A percentile compares a stretch with the other conserved stretches of the same genome.
Evolutionary conservation across 2,329 filamentous ascomycete genomes (phyloP).

Genomic region (Scytalidium sp.): DNA sequence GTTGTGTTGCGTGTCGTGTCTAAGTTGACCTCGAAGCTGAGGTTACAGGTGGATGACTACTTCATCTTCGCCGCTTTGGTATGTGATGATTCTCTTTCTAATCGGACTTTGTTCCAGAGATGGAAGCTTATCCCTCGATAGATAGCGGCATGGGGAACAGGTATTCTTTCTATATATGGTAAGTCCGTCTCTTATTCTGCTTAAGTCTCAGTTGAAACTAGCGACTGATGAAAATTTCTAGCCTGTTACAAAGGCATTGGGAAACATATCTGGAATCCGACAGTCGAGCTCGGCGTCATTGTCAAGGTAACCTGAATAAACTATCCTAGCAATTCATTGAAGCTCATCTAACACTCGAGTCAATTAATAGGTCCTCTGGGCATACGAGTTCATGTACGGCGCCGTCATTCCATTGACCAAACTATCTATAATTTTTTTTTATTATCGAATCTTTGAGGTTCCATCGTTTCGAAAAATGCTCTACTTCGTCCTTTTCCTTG

Average conservation of each 20-base stretch:
- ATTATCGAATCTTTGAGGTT: conserved; percentile 5
- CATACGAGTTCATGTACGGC: conserved; percentile 4
- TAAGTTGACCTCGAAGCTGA: background rate
- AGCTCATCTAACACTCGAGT: background rate
- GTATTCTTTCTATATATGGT: background rate
- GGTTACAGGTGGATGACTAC: background rate
- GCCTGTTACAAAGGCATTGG: background rate
- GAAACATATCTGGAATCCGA: background rate
- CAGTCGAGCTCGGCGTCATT: background rate
- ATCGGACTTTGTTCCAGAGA: too few relatives aligned
- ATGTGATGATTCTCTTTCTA: background rate
- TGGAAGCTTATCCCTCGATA: too few relatives aligned
- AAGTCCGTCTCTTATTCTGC: too few relatives aligned
- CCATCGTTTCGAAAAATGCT: background rate
- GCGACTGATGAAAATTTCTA: background rate
- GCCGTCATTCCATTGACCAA: conserved; percentile 5
- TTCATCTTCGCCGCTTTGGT: background rate
- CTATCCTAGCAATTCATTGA: too few relatives aligned
- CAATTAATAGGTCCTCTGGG: conserved; percentile 1
- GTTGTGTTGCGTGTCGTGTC: background rate
- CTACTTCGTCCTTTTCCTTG: conserved; percentile 2
- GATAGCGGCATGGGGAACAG: background rate
- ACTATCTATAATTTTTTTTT: conserved; percentile 8
- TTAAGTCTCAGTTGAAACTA: background rate
- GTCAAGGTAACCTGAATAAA: background rate